Evolutionary conservation across 2,329 filamentous ascomycete genomes (phyloP).

Genomic region (Pseudomassariella vexata): DNA sequence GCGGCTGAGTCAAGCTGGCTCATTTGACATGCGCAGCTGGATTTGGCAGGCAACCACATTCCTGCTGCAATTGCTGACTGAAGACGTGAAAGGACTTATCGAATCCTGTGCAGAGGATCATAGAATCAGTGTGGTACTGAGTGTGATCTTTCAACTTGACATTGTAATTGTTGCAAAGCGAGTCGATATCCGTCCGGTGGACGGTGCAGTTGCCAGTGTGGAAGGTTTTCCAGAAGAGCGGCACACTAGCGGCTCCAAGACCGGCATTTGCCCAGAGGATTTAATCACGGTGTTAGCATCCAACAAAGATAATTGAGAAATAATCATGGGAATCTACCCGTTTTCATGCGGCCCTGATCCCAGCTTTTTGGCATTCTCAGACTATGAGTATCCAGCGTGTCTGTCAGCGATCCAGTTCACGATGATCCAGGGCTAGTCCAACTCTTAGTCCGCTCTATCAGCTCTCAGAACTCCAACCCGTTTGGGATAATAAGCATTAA

Average conservation of each 20-base stretch:
- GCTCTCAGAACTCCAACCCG: too few species aligned
- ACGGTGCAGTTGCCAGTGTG: conserved; percentile 13
- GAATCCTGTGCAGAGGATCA: conserved; percentile 22
- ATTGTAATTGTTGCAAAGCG: conserved; percentile 11
- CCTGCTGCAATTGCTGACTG: conserved; percentile 7
- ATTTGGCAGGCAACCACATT: conserved; percentile 1
- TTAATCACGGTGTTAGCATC: conserved; percentile 4
- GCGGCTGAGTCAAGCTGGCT: conserved; percentile 1
- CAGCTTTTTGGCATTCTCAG: conserved; percentile 8
- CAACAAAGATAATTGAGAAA: background rate
- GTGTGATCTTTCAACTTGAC: conserved; percentile 12
- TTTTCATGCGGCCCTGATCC: conserved; percentile 13
- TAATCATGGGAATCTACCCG: conserved; percentile 9
- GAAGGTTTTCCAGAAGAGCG: conserved; percentile 17
- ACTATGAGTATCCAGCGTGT: conserved; percentile 6
- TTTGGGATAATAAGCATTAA: too few species aligned
- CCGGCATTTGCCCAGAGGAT: conserved; percentile 17
- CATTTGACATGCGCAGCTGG: conserved; percentile 1
- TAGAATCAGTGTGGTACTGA: conserved; percentile 13
- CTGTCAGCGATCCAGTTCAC: conserved; percentile 15
- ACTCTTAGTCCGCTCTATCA: too few species aligned
- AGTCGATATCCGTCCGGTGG: conserved; percentile 9
- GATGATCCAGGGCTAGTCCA: too few species aligned
- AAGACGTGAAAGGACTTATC: conserved; percentile 19
- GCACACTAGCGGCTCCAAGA: conserved; percentile 14